phyloP scores from a whole-genome alignment of 2,329 filamentous ascomycete genomes.

The Ophiostoma ips region DNA sequence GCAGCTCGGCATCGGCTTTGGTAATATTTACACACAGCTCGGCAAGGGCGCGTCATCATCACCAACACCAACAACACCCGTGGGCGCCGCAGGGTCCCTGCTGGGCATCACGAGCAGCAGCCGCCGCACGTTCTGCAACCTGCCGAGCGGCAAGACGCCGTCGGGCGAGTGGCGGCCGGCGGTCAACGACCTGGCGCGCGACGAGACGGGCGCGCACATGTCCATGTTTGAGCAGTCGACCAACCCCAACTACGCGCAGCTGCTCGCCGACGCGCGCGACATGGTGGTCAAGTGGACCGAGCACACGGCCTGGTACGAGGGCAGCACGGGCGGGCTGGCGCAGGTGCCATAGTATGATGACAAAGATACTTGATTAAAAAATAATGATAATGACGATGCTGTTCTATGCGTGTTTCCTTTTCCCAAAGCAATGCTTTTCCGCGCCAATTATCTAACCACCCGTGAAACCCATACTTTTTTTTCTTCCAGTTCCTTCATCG shows the following conservation, averaged over 20 bases:
- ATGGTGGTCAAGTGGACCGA: conserved; percentile 51
- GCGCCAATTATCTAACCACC: background rate
- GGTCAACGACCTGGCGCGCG: conserved; percentile 63
- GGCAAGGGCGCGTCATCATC: conserved; percentile 38
- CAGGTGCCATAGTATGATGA: background rate
- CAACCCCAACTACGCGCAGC: conserved; percentile 58
- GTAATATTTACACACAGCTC: conserved; percentile 76
- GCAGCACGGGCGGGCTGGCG: conserved; percentile 20
- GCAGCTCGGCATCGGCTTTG: conserved; percentile 60
- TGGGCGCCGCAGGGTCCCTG: background rate
- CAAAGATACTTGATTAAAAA: too few species aligned
- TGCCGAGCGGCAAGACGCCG: conserved; percentile 38
- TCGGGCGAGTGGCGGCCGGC: conserved; percentile 51
- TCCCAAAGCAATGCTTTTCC: background rate
- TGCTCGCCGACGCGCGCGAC: conserved; percentile 51
- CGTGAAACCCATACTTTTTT: background rate
- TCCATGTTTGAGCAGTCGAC: conserved; percentile 59
- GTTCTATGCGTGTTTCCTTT: background rate
- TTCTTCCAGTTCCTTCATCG: too few species aligned
- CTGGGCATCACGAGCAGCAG: background rate
- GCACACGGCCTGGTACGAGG: conserved; percentile 54
- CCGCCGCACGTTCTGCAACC: conserved; percentile 69
- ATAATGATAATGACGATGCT: background rate
- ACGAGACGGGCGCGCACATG: conserved; percentile 74
- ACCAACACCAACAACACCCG: background rate